Evolutionary conservation across 805 yeast genomes (phyloP).

Genomic region (Yarrowia phangngaensis): DNA sequence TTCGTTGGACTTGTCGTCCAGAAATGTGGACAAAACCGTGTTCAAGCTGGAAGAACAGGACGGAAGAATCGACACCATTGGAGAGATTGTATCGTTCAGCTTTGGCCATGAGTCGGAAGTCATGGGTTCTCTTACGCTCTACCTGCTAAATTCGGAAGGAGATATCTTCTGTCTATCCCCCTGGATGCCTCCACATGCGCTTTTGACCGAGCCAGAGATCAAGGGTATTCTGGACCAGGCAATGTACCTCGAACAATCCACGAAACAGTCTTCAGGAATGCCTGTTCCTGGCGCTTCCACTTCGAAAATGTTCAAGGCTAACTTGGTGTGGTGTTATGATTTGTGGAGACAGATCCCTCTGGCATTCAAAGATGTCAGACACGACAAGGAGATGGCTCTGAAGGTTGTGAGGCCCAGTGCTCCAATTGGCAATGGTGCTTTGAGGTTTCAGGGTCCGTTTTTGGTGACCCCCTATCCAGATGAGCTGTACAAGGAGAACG

Average conservation of each 20-base stretch:
- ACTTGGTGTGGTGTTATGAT: constrained; percentile 31
- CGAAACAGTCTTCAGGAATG: constrained; percentile 2
- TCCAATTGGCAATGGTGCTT: constrained; percentile 5
- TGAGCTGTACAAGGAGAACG: constrained; percentile 47
- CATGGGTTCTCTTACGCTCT: constrained; percentile 51
- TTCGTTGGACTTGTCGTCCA: constrained; percentile 40
- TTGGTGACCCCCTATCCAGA: constrained; percentile 54
- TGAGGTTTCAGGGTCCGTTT: constrained; percentile 51
- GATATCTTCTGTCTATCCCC: constrained; percentile 62
- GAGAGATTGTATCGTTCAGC: constrained; percentile 42
- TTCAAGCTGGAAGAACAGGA: constrained; percentile 12
- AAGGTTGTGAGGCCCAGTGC: constrained; percentile 4
- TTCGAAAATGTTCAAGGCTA: constrained; percentile 27
- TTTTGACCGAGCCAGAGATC: constrained; percentile 40
- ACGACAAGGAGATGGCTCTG: constrained; percentile 26
- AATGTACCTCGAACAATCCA: constrained; percentile 34
- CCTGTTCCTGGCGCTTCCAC: constrained; percentile 1
- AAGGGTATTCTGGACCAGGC: constrained; percentile 41
- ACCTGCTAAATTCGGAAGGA: constrained; percentile 51
- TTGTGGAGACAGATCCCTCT: constrained; percentile 31
- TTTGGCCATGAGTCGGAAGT: constrained; percentile 44
- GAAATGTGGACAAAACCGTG: constrained; percentile 11
- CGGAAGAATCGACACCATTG: constrained; percentile 26
- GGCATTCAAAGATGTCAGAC: constrained; percentile 32
- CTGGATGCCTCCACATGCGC: constrained; percentile 51